Conservation (phyloP, 2,329 filamentous ascomycete species). For the Ascochyta koolunga region DNA sequence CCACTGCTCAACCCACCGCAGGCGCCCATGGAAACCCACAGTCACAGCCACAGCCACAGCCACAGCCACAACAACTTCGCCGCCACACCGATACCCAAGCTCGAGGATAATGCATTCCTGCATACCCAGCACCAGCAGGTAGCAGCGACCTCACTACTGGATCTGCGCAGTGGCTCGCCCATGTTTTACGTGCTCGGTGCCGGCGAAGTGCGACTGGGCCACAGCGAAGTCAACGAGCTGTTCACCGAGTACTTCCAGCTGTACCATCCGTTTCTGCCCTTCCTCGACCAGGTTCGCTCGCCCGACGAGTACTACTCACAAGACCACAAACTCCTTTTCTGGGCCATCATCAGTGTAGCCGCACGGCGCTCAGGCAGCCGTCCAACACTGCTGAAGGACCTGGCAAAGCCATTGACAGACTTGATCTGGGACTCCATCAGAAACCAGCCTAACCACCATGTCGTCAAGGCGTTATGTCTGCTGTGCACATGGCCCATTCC, state of each 20-base stretch:
- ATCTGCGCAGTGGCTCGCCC: slow-evolving; percentile 57
- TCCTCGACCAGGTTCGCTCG: slow-evolving; percentile 69
- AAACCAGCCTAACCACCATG: slow-evolving; percentile 78
- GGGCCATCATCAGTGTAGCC: slow-evolving; percentile 79
- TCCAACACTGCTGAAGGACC: slow-evolving; percentile 67
- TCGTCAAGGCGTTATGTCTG: slow-evolving; percentile 80
- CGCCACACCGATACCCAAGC: slow-evolving; percentile 26
- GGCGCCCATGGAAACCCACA: slow-evolving; percentile 28
- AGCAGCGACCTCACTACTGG: slow-evolving; percentile 47
- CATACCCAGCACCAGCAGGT: slow-evolving; percentile 47
- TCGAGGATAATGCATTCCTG: slow-evolving; percentile 45
- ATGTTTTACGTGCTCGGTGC: slow-evolving; percentile 64
- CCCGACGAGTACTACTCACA: slow-evolving; percentile 76
- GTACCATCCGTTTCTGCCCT: slow-evolving; percentile 80
- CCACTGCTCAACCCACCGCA: slow-evolving; percentile 36
- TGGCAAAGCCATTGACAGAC: slow-evolving; percentile 70
- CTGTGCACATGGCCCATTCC: slow-evolving; percentile 83
- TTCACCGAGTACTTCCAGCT: slow-evolving; percentile 76
- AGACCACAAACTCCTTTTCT: slow-evolving; percentile 82
- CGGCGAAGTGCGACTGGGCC: slow-evolving; percentile 53
- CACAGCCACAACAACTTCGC: slow-evolving; percentile 30
- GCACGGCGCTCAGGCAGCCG: slow-evolving; percentile 72
- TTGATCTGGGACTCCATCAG: slow-evolving; percentile 80
- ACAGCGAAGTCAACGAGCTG: slow-evolving; percentile 58
- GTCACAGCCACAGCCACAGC: slow-evolving; percentile 20